phyloP scores from a whole-genome alignment of 2,329 filamentous ascomycete species.

The Colletotrichum sp. region DNA sequence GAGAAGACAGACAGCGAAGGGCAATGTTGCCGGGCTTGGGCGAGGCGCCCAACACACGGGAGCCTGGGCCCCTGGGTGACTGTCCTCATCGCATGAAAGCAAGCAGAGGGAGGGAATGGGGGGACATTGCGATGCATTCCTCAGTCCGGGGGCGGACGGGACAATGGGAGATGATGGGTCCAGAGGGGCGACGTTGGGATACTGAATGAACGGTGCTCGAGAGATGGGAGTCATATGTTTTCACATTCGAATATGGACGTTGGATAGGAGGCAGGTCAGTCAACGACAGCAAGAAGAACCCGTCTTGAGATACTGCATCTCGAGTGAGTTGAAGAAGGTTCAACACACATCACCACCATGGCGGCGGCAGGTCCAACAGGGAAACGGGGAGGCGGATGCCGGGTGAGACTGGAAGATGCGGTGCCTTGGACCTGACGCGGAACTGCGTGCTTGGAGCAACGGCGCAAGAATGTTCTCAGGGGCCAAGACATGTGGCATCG shows the following conservation, averaged over 20 bases:
- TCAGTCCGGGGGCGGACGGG: neutral
- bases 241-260: neutral
- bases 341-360: neutral
- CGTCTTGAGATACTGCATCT: neutral
- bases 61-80: neutral
- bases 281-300: neutral
- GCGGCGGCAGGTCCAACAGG: neutral
- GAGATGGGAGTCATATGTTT: neutral
- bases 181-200: neutral
- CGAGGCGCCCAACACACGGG: neutral
- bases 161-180: neutral
- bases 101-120: constrained; percentile 18
- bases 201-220: neutral
- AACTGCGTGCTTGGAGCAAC: neutral
- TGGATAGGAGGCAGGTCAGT: neutral
- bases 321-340: neutral
- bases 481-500: neutral
- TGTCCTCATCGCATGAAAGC: neutral
- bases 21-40: neutral
- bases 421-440: neutral
- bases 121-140: constrained; percentile 24
- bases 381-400: neutral
- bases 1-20: neutral
- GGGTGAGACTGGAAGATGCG: neutral
- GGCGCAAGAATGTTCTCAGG: neutral